Conservation (phyloP, 2,329 filamentous ascomycete species). For the Hypoxylon sp. region DNA sequence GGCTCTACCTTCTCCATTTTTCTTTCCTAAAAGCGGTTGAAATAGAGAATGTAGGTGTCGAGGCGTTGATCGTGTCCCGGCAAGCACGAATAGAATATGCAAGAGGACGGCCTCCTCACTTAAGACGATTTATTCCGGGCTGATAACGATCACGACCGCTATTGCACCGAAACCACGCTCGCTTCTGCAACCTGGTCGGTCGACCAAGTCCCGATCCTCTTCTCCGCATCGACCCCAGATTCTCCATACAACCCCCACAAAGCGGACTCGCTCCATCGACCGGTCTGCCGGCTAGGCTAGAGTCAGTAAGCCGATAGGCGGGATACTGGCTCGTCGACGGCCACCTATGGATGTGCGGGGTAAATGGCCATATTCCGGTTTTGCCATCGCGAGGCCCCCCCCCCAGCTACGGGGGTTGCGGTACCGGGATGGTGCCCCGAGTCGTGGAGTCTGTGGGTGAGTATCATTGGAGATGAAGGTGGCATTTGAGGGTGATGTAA, state of each 20-base stretch:
- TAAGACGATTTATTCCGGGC: neutral
- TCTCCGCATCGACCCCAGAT: constrained; percentile 22
- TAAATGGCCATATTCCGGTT: constrained; percentile 16
- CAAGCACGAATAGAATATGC: neutral
- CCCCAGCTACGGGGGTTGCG: neutral
- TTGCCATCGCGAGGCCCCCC: neutral
- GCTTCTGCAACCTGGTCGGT: neutral
- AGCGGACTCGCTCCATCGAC: neutral
- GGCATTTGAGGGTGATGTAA: neutral
- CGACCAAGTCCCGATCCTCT: constrained; percentile 11
- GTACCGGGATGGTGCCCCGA: constrained; percentile 5
- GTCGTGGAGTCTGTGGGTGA: neutral
- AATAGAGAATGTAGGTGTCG: neutral
- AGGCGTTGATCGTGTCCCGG: neutral
- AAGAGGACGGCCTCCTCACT: neutral
- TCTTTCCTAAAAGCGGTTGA: neutral
- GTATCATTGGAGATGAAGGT: neutral
- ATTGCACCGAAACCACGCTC: neutral
- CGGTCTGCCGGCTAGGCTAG: constrained; percentile 6
- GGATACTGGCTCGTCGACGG: neutral
- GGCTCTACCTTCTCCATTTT: constrained; percentile 30
- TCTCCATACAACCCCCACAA: constrained; percentile 20
- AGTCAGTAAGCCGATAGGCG: constrained; percentile 6
- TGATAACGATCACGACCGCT: neutral
- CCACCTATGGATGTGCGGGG: constrained; percentile 11